Evolutionary conservation across 257 asterid species (phyloP), one percentile per base, ranked within the genome.

Genomic region (Solanum appendiculatum): DNA sequence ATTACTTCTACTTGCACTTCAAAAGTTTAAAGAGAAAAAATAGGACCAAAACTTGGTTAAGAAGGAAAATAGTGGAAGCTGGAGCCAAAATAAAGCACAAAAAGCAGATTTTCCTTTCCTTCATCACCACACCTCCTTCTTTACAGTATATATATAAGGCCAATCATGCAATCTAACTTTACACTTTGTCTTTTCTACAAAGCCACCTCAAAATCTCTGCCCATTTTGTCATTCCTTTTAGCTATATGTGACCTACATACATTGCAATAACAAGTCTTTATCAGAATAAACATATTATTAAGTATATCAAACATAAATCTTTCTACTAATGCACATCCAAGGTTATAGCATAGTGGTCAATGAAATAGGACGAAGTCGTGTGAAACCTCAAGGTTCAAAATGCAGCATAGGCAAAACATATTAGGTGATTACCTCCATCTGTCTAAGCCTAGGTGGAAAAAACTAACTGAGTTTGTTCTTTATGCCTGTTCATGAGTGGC

Each of bases 131-230:
- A 80, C 84, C 25, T 46, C 29, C 64, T 23, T 25, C 63, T 27
- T 80, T 46, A 15, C 66, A 25, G n/a, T 77, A 25, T 44, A 78
- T 16, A 36, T 36, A 40, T 80, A 9, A 44, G 58, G 27, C 66
- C 85, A 80, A 80, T 80, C 85, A 46, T 80, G 66, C 42, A 80
- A 44, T 25, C 66, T 80, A 80, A 80, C 85, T 80, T 78, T 80
- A 80, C 85, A 80, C 85, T 80, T 78, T 80, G 85, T 46, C 85
- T 80, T 80, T 80, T 80, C 84, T 80, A 69, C 77, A 46, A 25
- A 80, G 84, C 84, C 40, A 8, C 84, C 84, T 80, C 64, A 80
- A 80, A 29, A 80, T 80, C 66, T 80, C 42, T 27, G 66, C 66
- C 85, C 42, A 46, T 80, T 80, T 46, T 80, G 85, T 80, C 85